These are phyloP conservation scores for Iberis pinnata DNA, from an alignment of 345 rosid genomes.

Conservation along the genomic window DNA sequence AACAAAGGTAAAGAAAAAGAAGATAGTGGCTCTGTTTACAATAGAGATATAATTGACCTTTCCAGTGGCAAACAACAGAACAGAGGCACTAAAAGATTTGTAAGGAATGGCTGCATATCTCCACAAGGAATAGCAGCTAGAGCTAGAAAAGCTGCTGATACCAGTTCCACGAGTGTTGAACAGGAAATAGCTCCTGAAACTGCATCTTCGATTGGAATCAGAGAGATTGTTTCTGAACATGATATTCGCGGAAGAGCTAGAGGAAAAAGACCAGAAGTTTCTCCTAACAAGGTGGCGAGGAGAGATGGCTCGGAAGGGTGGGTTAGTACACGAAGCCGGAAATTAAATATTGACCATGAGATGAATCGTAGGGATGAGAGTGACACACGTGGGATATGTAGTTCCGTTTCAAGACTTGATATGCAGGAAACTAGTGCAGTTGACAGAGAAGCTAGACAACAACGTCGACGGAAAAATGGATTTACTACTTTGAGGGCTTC, in stretches of 20 bases:
- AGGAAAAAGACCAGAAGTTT: constrained; percentile 39
- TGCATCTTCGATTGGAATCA: constrained; percentile 32
- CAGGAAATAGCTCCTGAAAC: constrained; percentile 24
- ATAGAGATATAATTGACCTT: constrained; percentile 36
- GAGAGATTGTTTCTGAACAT: constrained; percentile 44
- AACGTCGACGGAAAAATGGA: constrained; percentile 39
- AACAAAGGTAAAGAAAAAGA: constrained; percentile 59
- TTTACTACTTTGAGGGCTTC: constrained; percentile 30
- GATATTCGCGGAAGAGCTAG: constrained; percentile 33
- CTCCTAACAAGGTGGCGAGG: constrained; percentile 24
- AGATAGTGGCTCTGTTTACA: constrained; percentile 32
- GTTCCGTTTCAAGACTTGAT: constrained; percentile 22
- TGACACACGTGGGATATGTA: constrained; percentile 19
- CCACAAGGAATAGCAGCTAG: constrained; percentile 53
- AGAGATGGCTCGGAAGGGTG: constrained; percentile 43
- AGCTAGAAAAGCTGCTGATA: constrained; percentile 39
- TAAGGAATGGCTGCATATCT: constrained; percentile 85
- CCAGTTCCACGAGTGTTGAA: constrained; percentile 16
- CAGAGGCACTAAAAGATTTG: constrained; percentile 56
- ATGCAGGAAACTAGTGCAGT: constrained; percentile 17
- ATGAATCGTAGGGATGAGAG: constrained; percentile 25
- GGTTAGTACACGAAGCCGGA: constrained; percentile 43
- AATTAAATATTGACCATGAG: constrained; percentile 26
- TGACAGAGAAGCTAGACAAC: constrained; percentile 32
- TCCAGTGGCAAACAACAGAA: constrained; percentile 31